phyloP scores from a whole-genome alignment of 768 basidiomycete genomes.

The Suillus luteus region DNA sequence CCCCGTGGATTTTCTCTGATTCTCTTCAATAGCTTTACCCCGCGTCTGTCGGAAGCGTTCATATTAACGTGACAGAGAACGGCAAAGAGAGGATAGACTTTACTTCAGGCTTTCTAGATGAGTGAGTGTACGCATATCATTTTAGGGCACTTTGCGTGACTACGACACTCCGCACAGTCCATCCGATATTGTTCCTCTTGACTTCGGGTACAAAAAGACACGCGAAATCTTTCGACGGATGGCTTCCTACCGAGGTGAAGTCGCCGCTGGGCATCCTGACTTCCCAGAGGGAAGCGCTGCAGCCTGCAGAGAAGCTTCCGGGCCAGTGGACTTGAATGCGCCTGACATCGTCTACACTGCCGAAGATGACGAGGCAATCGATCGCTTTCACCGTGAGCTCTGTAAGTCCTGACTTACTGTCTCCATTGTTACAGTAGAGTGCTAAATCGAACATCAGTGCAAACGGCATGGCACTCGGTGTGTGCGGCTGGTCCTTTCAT shows the following conservation, averaged over 20 bases:
- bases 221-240: constrained; percentile 41
- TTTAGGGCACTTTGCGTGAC: neutral
- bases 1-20: neutral
- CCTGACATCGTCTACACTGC: constrained; percentile 34
- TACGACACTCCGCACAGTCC: constrained; percentile 14
- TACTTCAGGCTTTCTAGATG: constrained; percentile 46
- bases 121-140: constrained; percentile 32
- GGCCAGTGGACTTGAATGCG: constrained; percentile 27
- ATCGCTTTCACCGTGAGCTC: constrained; percentile 26
- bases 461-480: constrained; percentile 38
- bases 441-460: constrained; percentile 19
- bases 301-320: constrained; percentile 18
- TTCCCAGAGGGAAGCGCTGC: constrained; percentile 34
- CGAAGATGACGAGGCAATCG: constrained; percentile 39
- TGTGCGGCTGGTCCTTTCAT: neutral
- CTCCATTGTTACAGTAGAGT: too few relatives aligned
- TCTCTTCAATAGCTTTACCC: constrained; percentile 39
- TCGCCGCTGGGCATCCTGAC: constrained; percentile 21
- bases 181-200: constrained; percentile 28
- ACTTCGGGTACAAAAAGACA: constrained; percentile 30
- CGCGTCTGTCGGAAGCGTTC: constrained; percentile 46
- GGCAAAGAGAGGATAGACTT: constrained; percentile 44
- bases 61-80: constrained; percentile 46
- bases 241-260: constrained; percentile 42
- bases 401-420: constrained; percentile 16